phyloP scores from a whole-genome alignment of 257 asterid genomes.

The Solanum boliviense region DNA sequence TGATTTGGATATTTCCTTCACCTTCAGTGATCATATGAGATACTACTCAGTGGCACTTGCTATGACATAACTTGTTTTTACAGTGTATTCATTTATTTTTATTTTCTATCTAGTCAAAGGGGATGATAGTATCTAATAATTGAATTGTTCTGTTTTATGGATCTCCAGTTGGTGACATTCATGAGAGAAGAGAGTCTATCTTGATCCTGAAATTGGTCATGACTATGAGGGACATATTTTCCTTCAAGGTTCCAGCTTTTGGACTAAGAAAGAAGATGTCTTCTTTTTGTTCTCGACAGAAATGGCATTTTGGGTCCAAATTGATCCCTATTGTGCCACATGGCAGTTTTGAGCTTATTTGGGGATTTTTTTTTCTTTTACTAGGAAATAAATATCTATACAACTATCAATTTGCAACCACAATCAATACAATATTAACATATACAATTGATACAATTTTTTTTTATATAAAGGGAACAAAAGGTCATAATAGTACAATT shows the following conservation, averaged over 20 bases:
- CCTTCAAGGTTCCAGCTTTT: too few relatives aligned
- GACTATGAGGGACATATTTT: too few relatives aligned
- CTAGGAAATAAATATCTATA: not conserved
- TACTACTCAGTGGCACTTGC: not conserved
- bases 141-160: not conserved
- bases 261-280: too few relatives aligned
- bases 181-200: not conserved
- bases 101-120: not conserved
- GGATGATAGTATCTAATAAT: not conserved
- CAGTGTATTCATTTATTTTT: not conserved
- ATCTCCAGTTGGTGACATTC: not conserved
- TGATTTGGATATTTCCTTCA: not conserved
- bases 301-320: too few relatives aligned
- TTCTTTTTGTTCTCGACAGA: too few relatives aligned
- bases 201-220: not conserved
- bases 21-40: not conserved
- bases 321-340: too few relatives aligned
- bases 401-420: not conserved
- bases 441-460: not conserved
- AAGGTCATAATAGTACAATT: not conserved
- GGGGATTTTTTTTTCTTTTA: too few relatives aligned
- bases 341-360: too few relatives aligned
- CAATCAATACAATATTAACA: too few relatives aligned
- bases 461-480: not conserved
- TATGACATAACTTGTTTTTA: not conserved